Conservation (phyloP, 1,284 basidiomycete species). For the Pyrrhoderma noxium region DNA sequence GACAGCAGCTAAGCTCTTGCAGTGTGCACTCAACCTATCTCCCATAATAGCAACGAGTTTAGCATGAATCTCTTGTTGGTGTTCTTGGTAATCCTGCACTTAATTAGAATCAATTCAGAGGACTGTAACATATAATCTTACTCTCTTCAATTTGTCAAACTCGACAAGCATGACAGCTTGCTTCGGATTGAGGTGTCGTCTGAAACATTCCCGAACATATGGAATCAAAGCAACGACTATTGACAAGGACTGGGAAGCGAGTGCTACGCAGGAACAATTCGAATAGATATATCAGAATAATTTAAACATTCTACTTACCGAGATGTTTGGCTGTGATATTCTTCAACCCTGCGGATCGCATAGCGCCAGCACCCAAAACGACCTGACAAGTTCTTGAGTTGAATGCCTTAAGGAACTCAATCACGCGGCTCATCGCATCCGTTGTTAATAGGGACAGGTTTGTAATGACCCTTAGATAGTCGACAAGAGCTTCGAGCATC, state of each 20-base stretch:
- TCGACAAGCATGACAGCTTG: conserved; percentile 96
- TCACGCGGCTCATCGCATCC: conserved; percentile 88
- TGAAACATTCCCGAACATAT: conserved; percentile 90
- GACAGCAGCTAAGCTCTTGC: conserved; percentile 69
- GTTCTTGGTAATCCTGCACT: conserved; percentile 90
- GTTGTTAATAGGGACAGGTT: conserved; percentile 87
- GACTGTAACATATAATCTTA: conserved; percentile 32
- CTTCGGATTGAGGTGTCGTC: conserved; percentile 85
- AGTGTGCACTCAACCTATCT: conserved; percentile 85
- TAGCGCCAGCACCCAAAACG: conserved; percentile 94
- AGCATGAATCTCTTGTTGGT: conserved; percentile 97
- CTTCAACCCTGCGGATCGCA: conserved; percentile 94
- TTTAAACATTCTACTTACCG: conserved; percentile 40
- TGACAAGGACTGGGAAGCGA: conserved; percentile 92
- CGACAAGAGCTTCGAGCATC: conserved; percentile 68
- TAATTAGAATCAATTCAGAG: neutral
- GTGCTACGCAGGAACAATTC: conserved; percentile 42
- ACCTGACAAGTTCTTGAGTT: conserved; percentile 99
- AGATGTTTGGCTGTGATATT: conserved; percentile 99
- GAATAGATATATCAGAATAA: neutral
- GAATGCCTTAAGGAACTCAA: conserved; percentile 96
- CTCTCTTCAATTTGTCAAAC: conserved; percentile 96
- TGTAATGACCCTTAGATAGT: conserved; percentile 86
- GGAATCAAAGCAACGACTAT: conserved; percentile 95
- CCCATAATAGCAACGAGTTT: conserved; percentile 99